These are phyloP conservation scores for Cystobasidium tubakii DNA, from an alignment of 768 basidiomycete genomes.

Conservation along the genomic window DNA sequence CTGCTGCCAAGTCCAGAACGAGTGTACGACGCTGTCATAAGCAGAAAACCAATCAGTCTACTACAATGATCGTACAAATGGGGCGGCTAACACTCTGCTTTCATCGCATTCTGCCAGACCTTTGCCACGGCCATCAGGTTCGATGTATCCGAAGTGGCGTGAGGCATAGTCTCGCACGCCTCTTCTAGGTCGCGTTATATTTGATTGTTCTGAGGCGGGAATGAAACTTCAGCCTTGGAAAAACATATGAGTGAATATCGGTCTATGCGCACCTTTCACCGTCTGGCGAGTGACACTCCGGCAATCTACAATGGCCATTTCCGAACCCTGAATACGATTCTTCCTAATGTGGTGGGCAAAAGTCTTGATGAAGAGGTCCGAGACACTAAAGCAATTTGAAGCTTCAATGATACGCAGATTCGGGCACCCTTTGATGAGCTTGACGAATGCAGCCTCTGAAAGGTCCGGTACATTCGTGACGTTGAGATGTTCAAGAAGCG, in stretches of 20 bases:
- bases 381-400: not conserved
- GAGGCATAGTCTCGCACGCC: conserved; percentile 7
- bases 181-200: conserved; percentile 14
- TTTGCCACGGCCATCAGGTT: conserved; percentile 4
- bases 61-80: no score
- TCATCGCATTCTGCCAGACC: conserved; percentile 32
- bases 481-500: conserved; percentile 7
- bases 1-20: conserved; percentile 32
- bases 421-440: conserved; percentile 16
- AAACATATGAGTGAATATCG: no score
- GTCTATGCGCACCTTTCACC: conserved; percentile 3
- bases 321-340: conserved; percentile 1
- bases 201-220: not conserved
- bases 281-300: conserved; percentile 9
- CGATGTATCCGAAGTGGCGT: conserved; percentile 28
- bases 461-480: conserved; percentile 28
- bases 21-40: conserved; percentile 14
- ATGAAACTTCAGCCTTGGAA: no score
- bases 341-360: conserved; percentile 10
- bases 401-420: conserved; percentile 11
- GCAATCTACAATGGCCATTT: conserved; percentile 21
- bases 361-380: conserved; percentile 19
- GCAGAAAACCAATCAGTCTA: not conserved
- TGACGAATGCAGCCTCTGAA: conserved; percentile 12
- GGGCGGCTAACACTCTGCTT: conserved; percentile 5